Percentiles rank a stretch among this genome's conserved stretches.
Evolutionary conservation across 371 early-diverging fungal species (phyloP).

Genomic region (Zychaea mexicana): DNA sequence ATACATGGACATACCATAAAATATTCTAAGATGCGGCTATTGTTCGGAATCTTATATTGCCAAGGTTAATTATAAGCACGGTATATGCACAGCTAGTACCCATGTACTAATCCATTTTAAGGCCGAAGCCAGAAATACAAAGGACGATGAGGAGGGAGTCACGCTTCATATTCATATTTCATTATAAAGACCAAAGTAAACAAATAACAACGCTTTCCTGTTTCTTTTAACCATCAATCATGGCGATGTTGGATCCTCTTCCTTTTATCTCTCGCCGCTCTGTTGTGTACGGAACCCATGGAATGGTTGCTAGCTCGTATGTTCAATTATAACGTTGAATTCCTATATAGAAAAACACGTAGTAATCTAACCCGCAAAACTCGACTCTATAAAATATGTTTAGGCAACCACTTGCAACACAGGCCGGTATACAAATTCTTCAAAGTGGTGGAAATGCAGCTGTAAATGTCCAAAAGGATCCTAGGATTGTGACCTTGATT

Average conservation of each 20-base stretch:
- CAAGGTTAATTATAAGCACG: too few relatives aligned
- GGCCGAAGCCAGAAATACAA: too few relatives aligned
- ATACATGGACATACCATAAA: too few relatives aligned
- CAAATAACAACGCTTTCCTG: too few relatives aligned
- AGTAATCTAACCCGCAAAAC: background rate
- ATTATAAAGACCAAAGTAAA: too few relatives aligned
- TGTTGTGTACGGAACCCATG: slow-evolving; percentile 43
- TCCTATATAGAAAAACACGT: background rate
- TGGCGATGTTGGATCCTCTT: slow-evolving; percentile 2
- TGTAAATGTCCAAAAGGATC: slow-evolving; percentile 39
- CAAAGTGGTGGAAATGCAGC: slow-evolving; percentile 88
- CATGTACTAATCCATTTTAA: too few relatives aligned
- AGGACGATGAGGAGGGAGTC: too few relatives aligned
- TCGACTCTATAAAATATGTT: background rate
- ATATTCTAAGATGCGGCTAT: too few relatives aligned
- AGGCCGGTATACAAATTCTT: slow-evolving; percentile 80
- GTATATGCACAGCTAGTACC: too few relatives aligned
- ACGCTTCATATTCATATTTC: too few relatives aligned
- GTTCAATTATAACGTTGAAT: background rate
- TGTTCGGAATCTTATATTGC: too few relatives aligned
- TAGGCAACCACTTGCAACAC: slow-evolving; percentile 81
- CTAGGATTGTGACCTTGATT: too few relatives aligned
- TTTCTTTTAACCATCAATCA: background rate
- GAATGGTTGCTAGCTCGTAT: slow-evolving; percentile 52
- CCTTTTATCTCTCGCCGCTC: slow-evolving; percentile 57